Conservation (phyloP, 2,329 filamentous ascomycete genomes). For the Shiraia sp. region DNA sequence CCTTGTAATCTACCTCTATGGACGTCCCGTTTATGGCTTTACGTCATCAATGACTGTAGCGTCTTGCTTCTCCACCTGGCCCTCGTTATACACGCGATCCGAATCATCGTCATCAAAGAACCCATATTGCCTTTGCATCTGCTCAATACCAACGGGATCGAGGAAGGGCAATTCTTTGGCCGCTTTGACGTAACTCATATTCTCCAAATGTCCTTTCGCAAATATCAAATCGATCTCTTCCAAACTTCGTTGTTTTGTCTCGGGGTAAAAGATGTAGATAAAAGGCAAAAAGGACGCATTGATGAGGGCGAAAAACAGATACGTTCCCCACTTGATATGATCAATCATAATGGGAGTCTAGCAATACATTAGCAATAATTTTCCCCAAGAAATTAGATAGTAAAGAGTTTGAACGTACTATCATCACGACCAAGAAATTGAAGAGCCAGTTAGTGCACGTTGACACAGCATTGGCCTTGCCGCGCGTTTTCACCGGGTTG, state of each 20-base stretch:
- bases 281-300: slow-evolving; percentile 56
- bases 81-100: slow-evolving; percentile 4
- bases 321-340: slow-evolving; percentile 43
- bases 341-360: slow-evolving; percentile 40
- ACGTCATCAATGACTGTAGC: background rate
- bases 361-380: too few relatives aligned
- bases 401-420: slow-evolving; percentile 51
- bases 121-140: slow-evolving; percentile 47
- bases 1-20: too few relatives aligned
- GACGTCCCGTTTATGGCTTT: background rate
- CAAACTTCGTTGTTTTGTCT: slow-evolving; percentile 53
- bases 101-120: slow-evolving; percentile 33
- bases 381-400: too few relatives aligned
- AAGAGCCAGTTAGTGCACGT: slow-evolving; percentile 59
- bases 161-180: slow-evolving; percentile 61
- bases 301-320: slow-evolving; percentile 54
- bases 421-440: slow-evolving; percentile 50
- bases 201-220: slow-evolving; percentile 51
- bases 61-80: slow-evolving; percentile 1
- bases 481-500: slow-evolving; percentile 57
- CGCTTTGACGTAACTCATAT: slow-evolving; percentile 63
- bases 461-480: slow-evolving; percentile 57
- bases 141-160: slow-evolving; percentile 56
- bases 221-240: slow-evolving; percentile 58
- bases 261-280: slow-evolving; percentile 59